A percentile compares a stretch with the other conserved stretches of the same genome.
Evolutionary conservation across 2,329 filamentous ascomycete species (phyloP).

Genomic region (Colletotrichum eremochloae): DNA sequence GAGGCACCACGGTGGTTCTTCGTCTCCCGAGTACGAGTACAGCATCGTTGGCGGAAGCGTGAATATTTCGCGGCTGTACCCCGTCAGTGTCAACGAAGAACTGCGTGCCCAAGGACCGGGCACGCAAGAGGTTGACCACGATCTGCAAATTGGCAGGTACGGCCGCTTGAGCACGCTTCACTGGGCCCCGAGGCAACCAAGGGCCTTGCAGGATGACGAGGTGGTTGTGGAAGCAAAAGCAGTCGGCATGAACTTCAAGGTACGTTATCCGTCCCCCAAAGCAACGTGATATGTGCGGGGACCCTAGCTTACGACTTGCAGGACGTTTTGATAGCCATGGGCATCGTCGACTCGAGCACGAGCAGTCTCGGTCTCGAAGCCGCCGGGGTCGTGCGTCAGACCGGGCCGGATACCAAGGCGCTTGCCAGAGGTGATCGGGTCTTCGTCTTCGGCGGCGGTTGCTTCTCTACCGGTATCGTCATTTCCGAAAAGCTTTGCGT

Average conservation of each 20-base stretch:
- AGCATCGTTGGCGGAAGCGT: not conserved
- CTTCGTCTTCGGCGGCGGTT: constrained; percentile 16
- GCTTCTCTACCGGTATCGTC: constrained; percentile 22
- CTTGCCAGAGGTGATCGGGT: constrained; percentile 47
- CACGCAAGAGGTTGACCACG: not conserved
- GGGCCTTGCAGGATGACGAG: not conserved
- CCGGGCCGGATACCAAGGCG: constrained; percentile 46
- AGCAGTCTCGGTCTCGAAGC: constrained; percentile 48
- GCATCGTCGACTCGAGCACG: constrained; percentile 38
- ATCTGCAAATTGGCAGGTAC: constrained; percentile 12
- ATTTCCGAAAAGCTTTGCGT: constrained; percentile 38
- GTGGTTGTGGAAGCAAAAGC: constrained; percentile 20
- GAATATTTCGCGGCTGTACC: constrained; percentile 12
- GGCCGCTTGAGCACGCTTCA: constrained; percentile 29
- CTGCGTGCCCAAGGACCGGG: not conserved
- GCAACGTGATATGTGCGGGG: constrained; percentile 35
- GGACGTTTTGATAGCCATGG: constrained; percentile 45
- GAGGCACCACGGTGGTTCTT: fast-evolving
- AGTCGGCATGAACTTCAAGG: constrained; percentile 36
- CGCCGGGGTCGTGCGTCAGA: constrained; percentile 48
- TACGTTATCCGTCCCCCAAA: constrained; percentile 44
- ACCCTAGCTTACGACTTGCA: not conserved
- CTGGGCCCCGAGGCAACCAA: not conserved
- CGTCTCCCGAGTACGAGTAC: constrained; percentile 24
- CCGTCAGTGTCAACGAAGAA: constrained; percentile 20